Evolutionary conservation across 495 filamentous ascomycete genomes (phyloP).

Genomic region (Penicillium paradoxum): DNA sequence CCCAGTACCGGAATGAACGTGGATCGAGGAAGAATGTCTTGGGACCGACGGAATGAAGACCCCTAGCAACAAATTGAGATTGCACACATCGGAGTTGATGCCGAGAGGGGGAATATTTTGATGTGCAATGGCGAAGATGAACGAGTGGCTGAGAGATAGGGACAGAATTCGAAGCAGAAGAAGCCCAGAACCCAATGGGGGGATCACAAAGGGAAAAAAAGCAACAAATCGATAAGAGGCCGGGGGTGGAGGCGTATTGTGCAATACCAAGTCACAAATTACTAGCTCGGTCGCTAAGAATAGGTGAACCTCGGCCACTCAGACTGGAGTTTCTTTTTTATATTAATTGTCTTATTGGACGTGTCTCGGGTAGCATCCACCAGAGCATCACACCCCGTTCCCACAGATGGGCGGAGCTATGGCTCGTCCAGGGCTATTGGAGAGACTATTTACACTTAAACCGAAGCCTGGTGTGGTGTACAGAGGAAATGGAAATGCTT

Average conservation of each 20-base stretch:
- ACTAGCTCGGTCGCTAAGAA: slow-evolving; percentile 9
- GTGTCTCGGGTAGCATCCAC: slow-evolving; percentile 7
- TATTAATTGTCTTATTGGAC: slow-evolving; percentile 1
- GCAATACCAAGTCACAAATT: slow-evolving; percentile 3
- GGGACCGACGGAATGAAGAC: slow-evolving; percentile 16
- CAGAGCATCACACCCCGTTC: neutral
- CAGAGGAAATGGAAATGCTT: neutral
- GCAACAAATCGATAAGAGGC: slow-evolving; percentile 12
- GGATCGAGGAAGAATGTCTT: slow-evolving; percentile 24
- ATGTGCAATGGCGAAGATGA: neutral
- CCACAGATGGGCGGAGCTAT: neutral
- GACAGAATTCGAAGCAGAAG: neutral
- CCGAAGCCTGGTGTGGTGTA: neutral
- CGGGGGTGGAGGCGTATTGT: slow-evolving; percentile 7
- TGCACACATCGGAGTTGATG: slow-evolving; percentile 1
- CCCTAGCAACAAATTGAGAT: slow-evolving; percentile 18
- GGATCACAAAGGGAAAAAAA: slow-evolving; percentile 9
- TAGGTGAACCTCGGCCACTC: slow-evolving; percentile 5
- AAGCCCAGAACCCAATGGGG: slow-evolving; percentile 1
- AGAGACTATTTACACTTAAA: neutral
- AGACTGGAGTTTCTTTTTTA: neutral
- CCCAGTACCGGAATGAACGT: slow-evolving; percentile 21
- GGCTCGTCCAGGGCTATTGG: neutral
- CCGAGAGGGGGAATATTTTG: neutral
- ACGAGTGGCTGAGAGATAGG: neutral